These are phyloP conservation scores for Stentor coeruleus DNA, from an alignment of 73 alveolate species.

Conservation along the genomic window DNA sequence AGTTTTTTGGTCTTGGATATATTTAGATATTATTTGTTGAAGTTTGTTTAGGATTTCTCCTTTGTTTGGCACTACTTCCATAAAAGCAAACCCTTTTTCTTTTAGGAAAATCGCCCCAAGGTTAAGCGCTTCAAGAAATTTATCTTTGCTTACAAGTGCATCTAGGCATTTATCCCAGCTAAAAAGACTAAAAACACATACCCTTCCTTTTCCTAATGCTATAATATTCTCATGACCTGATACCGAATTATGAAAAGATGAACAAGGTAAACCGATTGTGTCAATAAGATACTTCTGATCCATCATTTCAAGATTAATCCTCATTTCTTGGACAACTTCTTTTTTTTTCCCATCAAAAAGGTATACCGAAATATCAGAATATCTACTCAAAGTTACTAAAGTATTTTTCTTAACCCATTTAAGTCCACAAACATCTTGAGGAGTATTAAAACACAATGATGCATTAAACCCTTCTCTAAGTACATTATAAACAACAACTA, in stretches of 20 bases:
- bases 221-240: neutral
- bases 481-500: neutral
- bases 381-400: neutral
- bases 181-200: neutral
- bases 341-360: neutral
- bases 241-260: neutral
- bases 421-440: neutral
- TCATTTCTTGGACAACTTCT: neutral
- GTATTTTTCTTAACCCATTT: neutral
- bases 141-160: conserved; percentile 6
- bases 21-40: neutral
- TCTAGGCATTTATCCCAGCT: conserved; percentile 20
- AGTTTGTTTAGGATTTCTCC: neutral
- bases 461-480: neutral
- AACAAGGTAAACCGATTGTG: neutral
- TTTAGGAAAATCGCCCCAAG: neutral
- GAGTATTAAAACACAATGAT: neutral
- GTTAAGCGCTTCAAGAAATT: conserved; percentile 14
- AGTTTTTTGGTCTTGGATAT: neutral
- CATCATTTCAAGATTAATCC: neutral
- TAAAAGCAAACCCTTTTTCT: neutral
- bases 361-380: neutral
- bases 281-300: neutral
- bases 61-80: neutral
- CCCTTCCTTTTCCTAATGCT: neutral